Conservation (phyloP, 352 stramenopile species). For the Pythium scleroteichum region DNA sequence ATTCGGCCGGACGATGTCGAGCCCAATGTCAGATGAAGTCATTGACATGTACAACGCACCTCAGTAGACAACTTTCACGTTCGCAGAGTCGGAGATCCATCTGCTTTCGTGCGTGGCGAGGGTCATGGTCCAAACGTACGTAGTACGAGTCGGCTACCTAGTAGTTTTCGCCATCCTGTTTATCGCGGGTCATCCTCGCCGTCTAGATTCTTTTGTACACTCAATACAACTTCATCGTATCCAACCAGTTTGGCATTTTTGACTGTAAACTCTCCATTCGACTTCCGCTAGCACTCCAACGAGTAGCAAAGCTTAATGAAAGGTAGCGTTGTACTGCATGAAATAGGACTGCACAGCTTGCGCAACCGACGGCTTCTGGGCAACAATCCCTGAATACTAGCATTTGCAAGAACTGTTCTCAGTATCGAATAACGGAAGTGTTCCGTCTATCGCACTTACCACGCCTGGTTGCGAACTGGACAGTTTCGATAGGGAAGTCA, state of each 20-base stretch:
- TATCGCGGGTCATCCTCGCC: too few species aligned
- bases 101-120: background rate
- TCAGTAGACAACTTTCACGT: constrained; percentile 44
- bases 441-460: constrained; percentile 37
- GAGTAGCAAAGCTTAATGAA: constrained; percentile 43
- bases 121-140: too few species aligned
- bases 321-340: constrained; percentile 60
- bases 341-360: constrained; percentile 59
- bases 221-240: constrained; percentile 30
- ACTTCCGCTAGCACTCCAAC: background rate
- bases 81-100: background rate
- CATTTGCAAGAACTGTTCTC: constrained; percentile 6
- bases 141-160: too few species aligned
- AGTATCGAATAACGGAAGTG: constrained; percentile 2
- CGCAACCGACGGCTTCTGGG: constrained; percentile 39
- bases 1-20: constrained; percentile 79
- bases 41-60: constrained; percentile 90
- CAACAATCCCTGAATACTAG: constrained; percentile 54
- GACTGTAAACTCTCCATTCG: background rate
- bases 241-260: too few species aligned
- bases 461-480: constrained; percentile 65
- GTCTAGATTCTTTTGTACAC: constrained; percentile 37
- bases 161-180: too few species aligned
- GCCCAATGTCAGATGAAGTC: constrained; percentile 76
- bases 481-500: constrained; percentile 64